Evolutionary conservation across 148 eudicot species (phyloP), one percentile per base, ranked within the genome.

Genomic region (Camellia sinensis): DNA sequence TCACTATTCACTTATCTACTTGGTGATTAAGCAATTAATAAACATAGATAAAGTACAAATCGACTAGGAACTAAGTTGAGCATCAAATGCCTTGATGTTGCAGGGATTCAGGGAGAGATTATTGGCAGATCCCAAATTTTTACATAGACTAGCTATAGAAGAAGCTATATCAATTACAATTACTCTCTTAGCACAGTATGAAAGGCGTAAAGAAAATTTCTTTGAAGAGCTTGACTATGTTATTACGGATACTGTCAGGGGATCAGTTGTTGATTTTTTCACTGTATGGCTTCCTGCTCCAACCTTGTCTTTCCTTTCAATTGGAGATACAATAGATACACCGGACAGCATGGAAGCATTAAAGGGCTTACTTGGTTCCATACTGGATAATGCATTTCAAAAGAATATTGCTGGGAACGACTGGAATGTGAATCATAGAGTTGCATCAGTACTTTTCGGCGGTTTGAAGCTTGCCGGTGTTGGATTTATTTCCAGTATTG

Each of bases 201-300:
- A 90, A 83, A 95, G 85, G 83, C 90, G 98, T 48, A 95, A 93
- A 85, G 99, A 88, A 76, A 95, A 88, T 56, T 95, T 95, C 81
- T 92, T 95, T 86, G 87, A 88, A 80, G 99, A 95, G 84, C 82
- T 95, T 67, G 99, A 95, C 80, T 95, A 93, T 83, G 98, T 95
- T 61, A 87, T 88, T 74, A 95, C 98, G 4, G 99, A 95, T 84
- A 84, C 93, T 10, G 68, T 87, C 76, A 87, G 98, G 83, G 99
- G 99, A 80, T 85, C 86, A 67, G 93, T 95, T 63, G 97, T 93
- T 46, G 99, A 95, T 82, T 95, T 95, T 76, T 95, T 95, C 76
- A 95, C 98, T 1, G 99, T 95, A 74, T 95, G 99, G 99, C 98
- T 95, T 74, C 99, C 99, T 15, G 99, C 98, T 46, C 99, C 99